Percentiles rank a stretch among this genome's conserved stretches.
Conservation (phyloP, 2,329 filamentous ascomycete genomes). For the Nigrospora osmanthi region DNA sequence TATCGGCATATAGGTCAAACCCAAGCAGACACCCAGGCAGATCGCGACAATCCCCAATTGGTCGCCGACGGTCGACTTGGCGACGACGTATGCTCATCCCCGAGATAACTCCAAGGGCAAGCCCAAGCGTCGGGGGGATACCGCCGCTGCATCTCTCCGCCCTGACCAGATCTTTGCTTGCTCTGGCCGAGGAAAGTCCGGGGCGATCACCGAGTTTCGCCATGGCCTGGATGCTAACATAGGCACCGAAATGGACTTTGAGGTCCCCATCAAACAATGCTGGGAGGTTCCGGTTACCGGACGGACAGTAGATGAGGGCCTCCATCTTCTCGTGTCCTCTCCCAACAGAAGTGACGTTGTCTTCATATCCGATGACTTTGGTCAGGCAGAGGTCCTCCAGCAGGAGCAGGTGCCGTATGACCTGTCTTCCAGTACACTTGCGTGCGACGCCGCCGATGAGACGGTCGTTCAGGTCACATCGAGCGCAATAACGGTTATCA, state of each 20-base stretch:
- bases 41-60: constrained; percentile 58
- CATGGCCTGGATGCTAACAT: constrained; percentile 64
- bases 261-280: constrained; percentile 37
- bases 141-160: constrained; percentile 13
- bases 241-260: constrained; percentile 46
- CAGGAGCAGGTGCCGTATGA: constrained; percentile 39
- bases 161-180: constrained; percentile 59
- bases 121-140: constrained; percentile 20
- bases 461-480: constrained; percentile 48
- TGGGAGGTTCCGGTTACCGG: constrained; percentile 39
- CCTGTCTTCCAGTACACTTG: constrained; percentile 42
- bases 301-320: constrained; percentile 15
- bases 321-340: constrained; percentile 38
- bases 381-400: constrained; percentile 33
- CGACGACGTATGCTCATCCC: constrained; percentile 27
- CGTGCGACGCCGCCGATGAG: constrained; percentile 24
- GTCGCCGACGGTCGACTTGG: constrained; percentile 50
- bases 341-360: constrained; percentile 41
- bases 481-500: constrained; percentile 30
- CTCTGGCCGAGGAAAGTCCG: constrained; percentile 54
- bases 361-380: constrained; percentile 38
- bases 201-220: constrained; percentile 60
- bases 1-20: constrained; percentile 33
- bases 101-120: constrained; percentile 15
- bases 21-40: constrained; percentile 43